phyloP scores from a whole-genome alignment of 768 basidiomycete species.

The Hypholoma fasciculare region DNA sequence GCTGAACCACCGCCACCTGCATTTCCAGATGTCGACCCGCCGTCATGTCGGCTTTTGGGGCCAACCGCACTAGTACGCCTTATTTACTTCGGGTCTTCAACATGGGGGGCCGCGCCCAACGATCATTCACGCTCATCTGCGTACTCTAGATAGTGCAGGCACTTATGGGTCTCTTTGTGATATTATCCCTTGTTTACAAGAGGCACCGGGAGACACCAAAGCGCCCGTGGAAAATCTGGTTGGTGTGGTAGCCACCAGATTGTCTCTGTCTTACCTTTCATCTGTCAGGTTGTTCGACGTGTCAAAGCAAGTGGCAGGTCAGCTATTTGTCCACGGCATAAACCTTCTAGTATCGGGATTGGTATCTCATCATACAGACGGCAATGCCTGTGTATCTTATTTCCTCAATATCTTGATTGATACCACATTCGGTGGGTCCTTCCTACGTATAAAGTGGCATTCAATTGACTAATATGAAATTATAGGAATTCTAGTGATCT shows the following conservation, averaged over 20 bases:
- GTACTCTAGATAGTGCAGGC: conserved; percentile 75
- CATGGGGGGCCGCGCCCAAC: conserved; percentile 39
- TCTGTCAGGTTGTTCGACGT: conserved; percentile 82
- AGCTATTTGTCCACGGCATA: conserved; percentile 75
- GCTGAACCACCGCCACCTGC: conserved; percentile 7
- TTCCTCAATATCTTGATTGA: conserved; percentile 93
- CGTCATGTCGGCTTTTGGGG: conserved; percentile 52
- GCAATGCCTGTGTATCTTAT: conserved; percentile 90
- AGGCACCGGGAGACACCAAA: conserved; percentile 83
- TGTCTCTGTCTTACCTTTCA: conserved; percentile 1
- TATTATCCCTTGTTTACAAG: conserved; percentile 85
- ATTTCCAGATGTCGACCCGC: conserved; percentile 43
- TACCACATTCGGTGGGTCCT: conserved; percentile 77
- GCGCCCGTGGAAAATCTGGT: conserved; percentile 95
- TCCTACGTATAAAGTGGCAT: not conserved
- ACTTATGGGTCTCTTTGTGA: conserved; percentile 89
- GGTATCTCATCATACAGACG: conserved; percentile 64
- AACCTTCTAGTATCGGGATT: conserved; percentile 82
- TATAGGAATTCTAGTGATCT: conserved; percentile 82
- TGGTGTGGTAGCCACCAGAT: conserved; percentile 20
- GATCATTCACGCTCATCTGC: conserved; percentile 34
- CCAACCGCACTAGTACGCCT: conserved; percentile 48
- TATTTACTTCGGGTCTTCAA: conserved; percentile 11
- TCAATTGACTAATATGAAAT: not conserved
- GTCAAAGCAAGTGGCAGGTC: conserved; percentile 87